Conservation (phyloP, 1,139 yeast genomes). For the Pichia sp. region DNA sequence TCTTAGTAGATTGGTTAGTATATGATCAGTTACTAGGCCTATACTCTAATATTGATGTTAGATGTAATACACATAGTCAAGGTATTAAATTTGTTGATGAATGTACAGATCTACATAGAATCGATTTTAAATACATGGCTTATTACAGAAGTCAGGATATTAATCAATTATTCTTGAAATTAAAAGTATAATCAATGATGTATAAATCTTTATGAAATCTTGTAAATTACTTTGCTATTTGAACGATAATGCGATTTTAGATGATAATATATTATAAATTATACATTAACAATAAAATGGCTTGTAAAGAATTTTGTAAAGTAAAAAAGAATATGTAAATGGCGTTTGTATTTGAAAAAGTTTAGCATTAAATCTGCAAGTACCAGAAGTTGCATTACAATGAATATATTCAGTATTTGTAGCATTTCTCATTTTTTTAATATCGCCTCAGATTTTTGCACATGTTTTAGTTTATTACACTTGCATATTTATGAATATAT, state of each 20-base stretch:
- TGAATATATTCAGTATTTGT: constrained; percentile 59
- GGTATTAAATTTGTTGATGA: neutral
- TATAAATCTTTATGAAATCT: no score
- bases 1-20: neutral
- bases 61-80: neutral
- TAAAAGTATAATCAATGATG: neutral
- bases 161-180: neutral
- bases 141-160: neutral
- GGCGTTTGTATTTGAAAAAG: constrained; percentile 20
- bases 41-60: neutral
- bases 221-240: neutral
- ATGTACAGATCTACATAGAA: neutral
- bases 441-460: no score
- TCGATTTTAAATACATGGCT: neutral
- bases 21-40: neutral
- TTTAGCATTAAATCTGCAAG: constrained; percentile 65
- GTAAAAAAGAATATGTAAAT: neutral
- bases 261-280: neutral
- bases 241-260: neutral
- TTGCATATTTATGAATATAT: no score
- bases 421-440: constrained; percentile 56
- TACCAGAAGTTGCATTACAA: constrained; percentile 75
- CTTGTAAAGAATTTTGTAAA: neutral
- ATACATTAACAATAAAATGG: neutral
- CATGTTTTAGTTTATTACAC: no score